Percentiles rank a stretch among this genome's conserved stretches.
Evolutionary conservation across 2,329 filamentous ascomycete species (phyloP).

Genomic region (Fusarium coicis): DNA sequence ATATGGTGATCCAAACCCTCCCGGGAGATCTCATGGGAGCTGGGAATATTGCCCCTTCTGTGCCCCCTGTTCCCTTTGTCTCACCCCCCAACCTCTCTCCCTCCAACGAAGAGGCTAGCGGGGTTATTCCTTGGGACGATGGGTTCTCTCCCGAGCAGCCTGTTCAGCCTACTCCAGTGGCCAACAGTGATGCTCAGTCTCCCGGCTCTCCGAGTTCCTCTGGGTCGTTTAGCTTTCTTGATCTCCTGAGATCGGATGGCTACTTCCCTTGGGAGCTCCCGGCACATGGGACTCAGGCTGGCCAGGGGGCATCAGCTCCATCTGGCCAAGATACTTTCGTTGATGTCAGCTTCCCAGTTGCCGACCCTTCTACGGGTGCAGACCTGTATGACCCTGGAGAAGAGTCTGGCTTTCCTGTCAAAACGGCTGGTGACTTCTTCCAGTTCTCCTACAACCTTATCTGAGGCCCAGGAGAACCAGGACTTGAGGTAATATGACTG

Average conservation of each 20-base stretch:
- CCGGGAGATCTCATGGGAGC: not conserved
- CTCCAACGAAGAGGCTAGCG: accelerated
- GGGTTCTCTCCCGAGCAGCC: not conserved
- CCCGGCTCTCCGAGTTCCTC: not conserved
- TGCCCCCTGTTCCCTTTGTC: accelerated
- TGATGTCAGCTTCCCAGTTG: accelerated
- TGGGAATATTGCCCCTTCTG: not conserved
- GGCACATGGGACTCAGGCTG: not conserved
- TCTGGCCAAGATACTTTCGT: too few relatives aligned
- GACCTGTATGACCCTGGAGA: too few relatives aligned
- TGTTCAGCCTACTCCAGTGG: not conserved
- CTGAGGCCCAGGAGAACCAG: not conserved
- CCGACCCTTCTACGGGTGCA: accelerated
- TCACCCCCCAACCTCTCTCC: accelerated
- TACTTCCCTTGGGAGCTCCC: too few relatives aligned
- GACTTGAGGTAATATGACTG: too few relatives aligned
- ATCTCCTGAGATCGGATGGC: not conserved
- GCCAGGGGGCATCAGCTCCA: too few relatives aligned
- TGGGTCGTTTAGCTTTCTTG: accelerated
- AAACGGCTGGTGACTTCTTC: too few relatives aligned
- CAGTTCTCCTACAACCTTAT: accelerated
- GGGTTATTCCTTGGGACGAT: accelerated
- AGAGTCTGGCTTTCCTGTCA: not conserved
- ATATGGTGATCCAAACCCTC: accelerated
- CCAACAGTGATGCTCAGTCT: not conserved